phyloP scores from a whole-genome alignment of 768 basidiomycete species.

The Hemileccinum rubropunctum region DNA sequence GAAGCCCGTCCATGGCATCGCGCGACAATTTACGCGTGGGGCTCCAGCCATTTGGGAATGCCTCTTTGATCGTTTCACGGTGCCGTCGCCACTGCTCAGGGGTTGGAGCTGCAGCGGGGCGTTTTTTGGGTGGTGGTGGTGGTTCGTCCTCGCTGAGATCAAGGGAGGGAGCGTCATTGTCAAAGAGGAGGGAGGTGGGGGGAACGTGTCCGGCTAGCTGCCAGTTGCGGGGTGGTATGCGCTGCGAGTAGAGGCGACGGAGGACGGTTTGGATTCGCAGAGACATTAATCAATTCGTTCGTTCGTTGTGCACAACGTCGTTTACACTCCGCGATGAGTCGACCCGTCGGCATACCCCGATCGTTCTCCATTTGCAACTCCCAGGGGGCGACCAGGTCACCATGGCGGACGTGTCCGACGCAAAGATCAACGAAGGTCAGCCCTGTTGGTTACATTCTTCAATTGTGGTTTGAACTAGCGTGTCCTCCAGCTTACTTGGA shows the following conservation, averaged over 20 bases:
- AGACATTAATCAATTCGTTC: slow-evolving; percentile 15
- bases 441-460: slow-evolving; percentile 1
- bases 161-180: slow-evolving; percentile 12
- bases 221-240: slow-evolving; percentile 29
- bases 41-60: slow-evolving; percentile 68
- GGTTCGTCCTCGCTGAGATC: slow-evolving; percentile 33
- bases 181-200: slow-evolving; percentile 29
- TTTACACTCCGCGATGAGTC: slow-evolving; percentile 19
- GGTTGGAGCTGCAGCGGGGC: slow-evolving; percentile 20
- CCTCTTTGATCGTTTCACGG: slow-evolving; percentile 46
- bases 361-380: background rate
- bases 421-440: slow-evolving; percentile 71
- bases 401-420: slow-evolving; percentile 82
- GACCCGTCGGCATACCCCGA: slow-evolving; percentile 24
- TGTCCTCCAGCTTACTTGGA: slow-evolving; percentile 72
- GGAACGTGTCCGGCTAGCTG: slow-evolving; percentile 30
- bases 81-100: slow-evolving; percentile 52
- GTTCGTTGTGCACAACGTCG: background rate
- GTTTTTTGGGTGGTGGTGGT: slow-evolving; percentile 22
- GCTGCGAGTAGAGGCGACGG: slow-evolving; percentile 27
- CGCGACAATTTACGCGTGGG: slow-evolving; percentile 79
- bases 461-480: slow-evolving; percentile 14
- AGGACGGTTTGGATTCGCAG: slow-evolving; percentile 14
- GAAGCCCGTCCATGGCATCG: slow-evolving; percentile 80
- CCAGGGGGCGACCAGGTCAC: background rate